Base-by-base conservation (phyloP, 345 rosid genomes). In the Eucalyptus paniculata region DNA sequence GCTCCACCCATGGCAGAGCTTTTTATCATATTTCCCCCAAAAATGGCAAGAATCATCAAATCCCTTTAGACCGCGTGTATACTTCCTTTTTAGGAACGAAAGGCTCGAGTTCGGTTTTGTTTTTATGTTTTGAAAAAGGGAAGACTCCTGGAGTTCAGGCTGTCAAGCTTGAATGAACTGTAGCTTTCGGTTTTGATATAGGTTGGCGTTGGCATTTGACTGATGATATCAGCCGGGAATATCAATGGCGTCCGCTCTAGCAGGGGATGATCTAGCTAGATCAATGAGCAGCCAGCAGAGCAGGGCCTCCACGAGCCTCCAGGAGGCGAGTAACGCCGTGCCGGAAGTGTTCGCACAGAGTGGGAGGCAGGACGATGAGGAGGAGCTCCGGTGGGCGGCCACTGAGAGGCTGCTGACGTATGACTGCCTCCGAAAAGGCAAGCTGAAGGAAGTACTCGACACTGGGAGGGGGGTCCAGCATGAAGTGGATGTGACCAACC, bases 301-400 rank as follows among this genome's bases (percentile, higher is more conserved):
- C 88, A 91, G 92, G 91, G 88, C 51, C 54, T 86, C 93, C 82
- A 86, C 69, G 49, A 94, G 97, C 87, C 90, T 95, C 90, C 85
- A 93, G 89, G 98, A 95, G 32, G 91, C 80, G 17, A 95, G 94
- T 90, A 90, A 89, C 28, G 88, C 91, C 2, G 45, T 92, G 3
- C 85, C 93, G 5, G 96, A 91, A 6, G 91, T 90, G 24, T 95
- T 93, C 86, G 90, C 65, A 81, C 87, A 92, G n/a, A 95, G 95
- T 32, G 87, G 88, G 26, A 89, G 87, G 83, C 45, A 93, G 15
- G 92, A 95, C 24, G 98, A 97, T 11, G 97, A 96, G 90, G 93
- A 93, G 91, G 97, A 96, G 91, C 97, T 97, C n/a, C 91, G 92
- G 91, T 96, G 97, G 98, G 97, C 96, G 7, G 99, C 98, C 37